Base-by-base conservation (phyloP, 2,329 filamentous ascomycete genomes). In the Clonostachys byssicola region DNA sequence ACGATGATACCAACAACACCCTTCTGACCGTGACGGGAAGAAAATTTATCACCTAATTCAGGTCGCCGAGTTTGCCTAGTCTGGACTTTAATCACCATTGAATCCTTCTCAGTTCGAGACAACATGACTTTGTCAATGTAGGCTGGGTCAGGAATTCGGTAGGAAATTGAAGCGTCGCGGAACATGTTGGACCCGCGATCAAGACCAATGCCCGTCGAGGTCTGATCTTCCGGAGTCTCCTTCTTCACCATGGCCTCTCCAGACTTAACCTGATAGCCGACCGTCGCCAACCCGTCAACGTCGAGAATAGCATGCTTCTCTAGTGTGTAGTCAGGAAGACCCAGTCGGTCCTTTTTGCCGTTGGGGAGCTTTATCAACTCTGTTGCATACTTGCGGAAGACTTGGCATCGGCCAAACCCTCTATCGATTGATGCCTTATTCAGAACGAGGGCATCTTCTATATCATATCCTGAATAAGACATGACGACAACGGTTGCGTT, bases 391-490 rank as follows among this genome's bases (percentile, higher is more conserved):
- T 99, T 99, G 56, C 92, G 87, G 77, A 96, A 92, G n/a, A 97
- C 94, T 62, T 99, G 95, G 60, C 94, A 97, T 36, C 94, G 85
- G 42, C 94, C 95, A 60, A 97, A 99, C 5, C 94, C 95, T 58
- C 94, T 83, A 59, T 99, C 95, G 49, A 91, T 86, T 0, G 92
- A 96, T 10, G 91, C 92, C 72, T 96, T 97, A 74, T 99, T 99
- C 51, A 99, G 67, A 3, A 99, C 92, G 16, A 99, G 77, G 10
- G 94, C 94, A 75, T 99, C 94, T 74, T 99, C 94, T 56, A 99
- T 99, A 82, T 99, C 94, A 69, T 99, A 99, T 20, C 94, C 94
- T 12, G 92, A 97, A 69, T 94, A 99, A 43, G 92, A 97, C 94
- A 99, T 99, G 70, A 99, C 94, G 6, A 95, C 94, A 23, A 99